These are phyloP conservation scores for Lactifluus echinatus DNA, from an alignment of 768 basidiomycete genomes.

Conservation along the genomic window DNA sequence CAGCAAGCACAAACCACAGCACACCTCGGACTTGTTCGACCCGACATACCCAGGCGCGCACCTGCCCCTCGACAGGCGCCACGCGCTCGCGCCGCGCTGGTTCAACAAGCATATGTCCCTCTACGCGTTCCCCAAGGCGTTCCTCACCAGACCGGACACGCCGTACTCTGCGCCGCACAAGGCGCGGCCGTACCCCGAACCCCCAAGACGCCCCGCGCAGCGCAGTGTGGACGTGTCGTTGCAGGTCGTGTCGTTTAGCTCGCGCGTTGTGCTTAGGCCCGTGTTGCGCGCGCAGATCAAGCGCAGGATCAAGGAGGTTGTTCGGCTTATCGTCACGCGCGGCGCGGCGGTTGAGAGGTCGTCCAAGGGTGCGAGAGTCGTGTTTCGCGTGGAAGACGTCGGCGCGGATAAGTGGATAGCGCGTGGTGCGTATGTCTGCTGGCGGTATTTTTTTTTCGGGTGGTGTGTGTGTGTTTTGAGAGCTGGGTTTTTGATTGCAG, in stretches of 20 bases:
- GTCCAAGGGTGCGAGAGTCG: neutral
- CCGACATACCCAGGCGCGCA: slow-evolving; percentile 4
- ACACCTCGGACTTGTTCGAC: neutral
- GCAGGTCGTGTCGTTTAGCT: neutral
- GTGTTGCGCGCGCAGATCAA: slow-evolving; percentile 1
- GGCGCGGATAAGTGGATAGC: slow-evolving; percentile 14
- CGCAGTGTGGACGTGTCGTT: slow-evolving; percentile 6
- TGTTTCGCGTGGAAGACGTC: slow-evolving; percentile 5
- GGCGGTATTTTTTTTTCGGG: too few species aligned
- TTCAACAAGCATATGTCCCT: neutral
- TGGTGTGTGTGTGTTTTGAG: too few species aligned
- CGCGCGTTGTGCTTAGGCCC: neutral
- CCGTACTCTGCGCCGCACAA: neutral
- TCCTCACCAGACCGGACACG: neutral
- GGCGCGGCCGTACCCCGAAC: slow-evolving; percentile 4
- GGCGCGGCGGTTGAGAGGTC: slow-evolving; percentile 4
- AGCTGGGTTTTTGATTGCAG: neutral
- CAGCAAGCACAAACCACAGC: neutral
- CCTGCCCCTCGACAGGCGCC: neutral
- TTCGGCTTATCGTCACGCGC: slow-evolving; percentile 10
- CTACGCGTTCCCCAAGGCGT: slow-evolving; percentile 13
- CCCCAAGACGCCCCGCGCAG: neutral
- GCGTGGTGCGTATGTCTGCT: slow-evolving; percentile 6
- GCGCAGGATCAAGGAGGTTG: slow-evolving; percentile 4
- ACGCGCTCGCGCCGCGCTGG: slow-evolving; percentile 1